Evolutionary conservation across 257 asterid species (phyloP), one percentile per base, ranked within the genome.

Genomic region (Solanum sejunctum): DNA sequence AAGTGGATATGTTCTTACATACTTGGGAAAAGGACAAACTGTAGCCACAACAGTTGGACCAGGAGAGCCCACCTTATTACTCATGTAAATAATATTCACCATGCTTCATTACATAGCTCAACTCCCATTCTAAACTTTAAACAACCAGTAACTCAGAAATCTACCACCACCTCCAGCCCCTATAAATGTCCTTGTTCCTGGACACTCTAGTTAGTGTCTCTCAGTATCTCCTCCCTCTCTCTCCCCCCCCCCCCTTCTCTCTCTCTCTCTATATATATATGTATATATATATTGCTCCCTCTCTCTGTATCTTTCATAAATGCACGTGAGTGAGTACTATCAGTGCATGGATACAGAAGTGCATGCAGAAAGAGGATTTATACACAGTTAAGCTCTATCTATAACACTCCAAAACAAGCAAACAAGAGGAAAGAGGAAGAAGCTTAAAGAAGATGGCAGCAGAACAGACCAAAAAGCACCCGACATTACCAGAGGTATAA

Each of bases 401-500:
- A 87, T 85, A 85, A 58, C 87, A 84, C 87, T 75, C 78, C 86
- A 86, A 77, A 87, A 60, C 88, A 86, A 86, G 85, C 83, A 89
- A 64, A 88, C 87, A 87, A 88, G 81, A 83, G 87, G 71, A 84
- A 84, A 86, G 82, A 77, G 87, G 86, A 86, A 81, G 26, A 84
- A 81, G 84, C 84, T 85, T 71, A 86, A 88, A 58, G 84, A 67
- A 84, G 84, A 93, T 92, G 97, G 93, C 89, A 70, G 91, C 92
- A 45, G 87, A 83, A 82, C 90, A 86, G 84, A 92, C 85, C 84
- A 87, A 84, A 91, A 91, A 85, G 91, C 89, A 90, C 86, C 90
- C 80, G 84, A 89, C 91, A 88, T 60, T 81, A 86, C 89, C 88
- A 85, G 94, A 92, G 98, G 99, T 94, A 94, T 63, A 86, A 87